A percentile compares a stretch with the other conserved stretches of the same genome.
Evolutionary conservation across 495 filamentous ascomycete genomes (phyloP).

Genomic region (Neurospora sp.): DNA sequence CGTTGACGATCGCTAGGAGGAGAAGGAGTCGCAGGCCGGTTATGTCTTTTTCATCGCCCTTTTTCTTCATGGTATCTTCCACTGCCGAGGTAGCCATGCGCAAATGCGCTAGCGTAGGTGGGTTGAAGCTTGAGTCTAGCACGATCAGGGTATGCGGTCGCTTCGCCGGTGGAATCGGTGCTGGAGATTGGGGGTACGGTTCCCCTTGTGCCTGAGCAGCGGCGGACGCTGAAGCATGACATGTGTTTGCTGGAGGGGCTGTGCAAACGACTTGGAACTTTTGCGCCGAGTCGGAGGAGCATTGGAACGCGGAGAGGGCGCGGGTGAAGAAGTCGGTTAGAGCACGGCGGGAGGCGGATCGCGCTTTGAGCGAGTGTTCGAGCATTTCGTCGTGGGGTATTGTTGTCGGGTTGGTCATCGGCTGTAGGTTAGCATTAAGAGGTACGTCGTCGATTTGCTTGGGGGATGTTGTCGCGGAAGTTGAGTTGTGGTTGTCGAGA

Average conservation of each 20-base stretch:
- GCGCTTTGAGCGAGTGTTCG: constrained; percentile 15
- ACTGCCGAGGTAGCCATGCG: constrained; percentile 63
- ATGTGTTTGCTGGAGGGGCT: not conserved
- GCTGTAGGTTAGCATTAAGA: not conserved
- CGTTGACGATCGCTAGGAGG: constrained; percentile 82
- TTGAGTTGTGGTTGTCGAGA: not conserved
- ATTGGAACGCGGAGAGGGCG: constrained; percentile 47
- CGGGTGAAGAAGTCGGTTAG: constrained; percentile 33
- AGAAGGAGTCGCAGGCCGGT: constrained; percentile 53
- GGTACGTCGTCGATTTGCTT: not conserved
- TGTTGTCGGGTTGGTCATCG: not conserved
- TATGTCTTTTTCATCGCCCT: not conserved
- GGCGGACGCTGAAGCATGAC: not conserved
- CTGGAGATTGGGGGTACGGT: not conserved
- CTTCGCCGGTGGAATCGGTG: constrained; percentile 11
- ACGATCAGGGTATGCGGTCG: constrained; percentile 50
- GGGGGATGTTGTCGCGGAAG: not conserved
- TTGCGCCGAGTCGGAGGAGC: constrained; percentile 29
- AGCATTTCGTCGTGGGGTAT: constrained; percentile 8
- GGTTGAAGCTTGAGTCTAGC: constrained; percentile 93
- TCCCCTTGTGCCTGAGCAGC: constrained; percentile 10
- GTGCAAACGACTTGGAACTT: constrained; percentile 53
- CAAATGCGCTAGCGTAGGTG: constrained; percentile 76
- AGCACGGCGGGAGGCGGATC: constrained; percentile 7
- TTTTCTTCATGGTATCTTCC: constrained; percentile 21